phyloP scores from a whole-genome alignment of 345 rosid species.

The thale cress (Arabidopsis thaliana) region DNA sequence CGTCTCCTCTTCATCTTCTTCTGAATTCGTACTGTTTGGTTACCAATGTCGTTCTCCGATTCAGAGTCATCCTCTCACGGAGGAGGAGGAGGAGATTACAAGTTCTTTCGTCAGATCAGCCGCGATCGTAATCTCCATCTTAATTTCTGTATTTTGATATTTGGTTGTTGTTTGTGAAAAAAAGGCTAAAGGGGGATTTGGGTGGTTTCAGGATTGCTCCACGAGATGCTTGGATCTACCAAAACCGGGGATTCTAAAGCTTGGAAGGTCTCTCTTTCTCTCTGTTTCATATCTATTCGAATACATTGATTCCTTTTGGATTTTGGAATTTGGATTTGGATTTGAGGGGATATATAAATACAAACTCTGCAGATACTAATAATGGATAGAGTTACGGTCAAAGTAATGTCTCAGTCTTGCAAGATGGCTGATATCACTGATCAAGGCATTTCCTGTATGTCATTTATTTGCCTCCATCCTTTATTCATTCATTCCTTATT shows the following conservation, averaged over 20 bases:
- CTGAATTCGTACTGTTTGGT: neutral
- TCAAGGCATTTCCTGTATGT: constrained; percentile 83
- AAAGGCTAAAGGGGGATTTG: neutral
- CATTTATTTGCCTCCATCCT: neutral
- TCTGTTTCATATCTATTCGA: too few species aligned
- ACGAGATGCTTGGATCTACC: constrained; percentile 88
- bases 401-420: constrained; percentile 89
- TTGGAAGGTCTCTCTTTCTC: constrained; percentile 68
- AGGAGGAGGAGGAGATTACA: constrained; percentile 48
- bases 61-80: constrained; percentile 61
- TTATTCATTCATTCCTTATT: too few species aligned
- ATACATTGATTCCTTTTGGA: neutral
- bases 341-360: neutral
- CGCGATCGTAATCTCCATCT: constrained; percentile 66
- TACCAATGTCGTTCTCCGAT: constrained; percentile 70
- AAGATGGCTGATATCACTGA: constrained; percentile 96
- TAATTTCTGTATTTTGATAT: neutral
- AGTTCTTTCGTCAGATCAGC: constrained; percentile 75
- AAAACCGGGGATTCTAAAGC: constrained; percentile 69
- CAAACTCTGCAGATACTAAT: constrained; percentile 64
- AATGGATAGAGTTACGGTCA: constrained; percentile 90
- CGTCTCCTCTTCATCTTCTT: constrained; percentile 26
- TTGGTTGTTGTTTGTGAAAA: neutral
- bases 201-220: constrained; percentile 61
- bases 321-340: neutral